Base-by-base conservation (phyloP, 768 basidiomycete species). In the Tylopilus sp. region DNA sequence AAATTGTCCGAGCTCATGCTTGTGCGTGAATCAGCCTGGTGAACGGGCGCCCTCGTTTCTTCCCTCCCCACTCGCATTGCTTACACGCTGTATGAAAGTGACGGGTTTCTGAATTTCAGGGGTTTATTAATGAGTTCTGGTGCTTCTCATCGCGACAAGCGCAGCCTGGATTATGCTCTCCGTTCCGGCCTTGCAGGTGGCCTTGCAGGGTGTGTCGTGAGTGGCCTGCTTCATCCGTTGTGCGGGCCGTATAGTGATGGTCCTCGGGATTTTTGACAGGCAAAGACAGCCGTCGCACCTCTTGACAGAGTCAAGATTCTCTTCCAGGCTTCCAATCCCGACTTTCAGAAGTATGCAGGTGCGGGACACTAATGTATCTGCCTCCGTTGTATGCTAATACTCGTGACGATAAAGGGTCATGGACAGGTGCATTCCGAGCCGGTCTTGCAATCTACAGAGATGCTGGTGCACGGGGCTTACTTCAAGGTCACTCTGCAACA, bases 291-390 rank as follows among this genome's bases (percentile, higher is more conserved):
- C 29, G 91, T 97, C 40, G 97, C 97, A 19, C 97, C 97, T 4
- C 80, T 99, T 45, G 97, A 99, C 70, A 80, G 97, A 67, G 95
- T 99, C 61, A 99, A 99, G 75, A 99, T 99, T 63, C 85, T 99
- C 45, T 97, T 98, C 67, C 96, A 99, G 70, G 92, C 97, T 1
- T 92, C 92, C 8, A 97, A 96, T 70, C 89, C 90, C 9, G 96
- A 98, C 53, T 99, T 89, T 67, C 81, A 83, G 67, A 91, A 93
- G 70, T 98, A 95, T 73, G 83, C 94, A 53, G 95, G 95, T 92
- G 53, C 53, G 82, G 22, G n/a, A n/a, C 34, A 21, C 37, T 26
- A 21, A 29, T 50, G 8, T 43, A 47, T 73, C 36, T 68, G 68
- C 58, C 44, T 67, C 30, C 70, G 66, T 30, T n/a, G 14, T 24